Percentiles rank a stretch among this genome's conserved stretches.
Conservation (phyloP, 331 rosid species). For the Malus hybrid region DNA sequence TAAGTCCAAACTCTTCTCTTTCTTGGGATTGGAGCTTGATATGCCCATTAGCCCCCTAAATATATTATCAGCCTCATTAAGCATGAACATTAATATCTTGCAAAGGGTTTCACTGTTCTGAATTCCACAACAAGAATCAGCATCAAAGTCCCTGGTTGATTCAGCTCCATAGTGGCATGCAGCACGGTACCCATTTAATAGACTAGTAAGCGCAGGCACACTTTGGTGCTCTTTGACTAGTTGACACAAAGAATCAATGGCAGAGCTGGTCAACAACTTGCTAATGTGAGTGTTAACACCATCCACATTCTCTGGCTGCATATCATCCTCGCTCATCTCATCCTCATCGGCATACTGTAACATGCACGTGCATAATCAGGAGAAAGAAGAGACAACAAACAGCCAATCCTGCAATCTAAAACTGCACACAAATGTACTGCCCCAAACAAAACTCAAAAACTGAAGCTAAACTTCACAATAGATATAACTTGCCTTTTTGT, state of each 20-base stretch:
- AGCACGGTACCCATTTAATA: slow-evolving; percentile 67
- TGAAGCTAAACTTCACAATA: background rate
- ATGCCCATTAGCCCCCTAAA: slow-evolving; percentile 63
- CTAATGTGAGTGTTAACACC: slow-evolving; percentile 6
- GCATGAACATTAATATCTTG: slow-evolving; percentile 56
- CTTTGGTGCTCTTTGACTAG: slow-evolving; percentile 47
- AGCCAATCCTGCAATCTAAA: background rate
- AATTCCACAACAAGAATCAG: slow-evolving; percentile 30
- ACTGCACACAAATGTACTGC: background rate
- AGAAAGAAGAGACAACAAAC: background rate
- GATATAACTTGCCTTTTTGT: slow-evolving; percentile 57
- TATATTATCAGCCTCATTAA: slow-evolving; percentile 57
- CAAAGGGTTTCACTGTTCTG: slow-evolving; percentile 49
- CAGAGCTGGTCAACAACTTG: slow-evolving; percentile 42
- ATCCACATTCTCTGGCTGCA: slow-evolving; percentile 24
- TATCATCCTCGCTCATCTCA: slow-evolving; percentile 26
- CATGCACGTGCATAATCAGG: background rate
- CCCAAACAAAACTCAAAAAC: background rate
- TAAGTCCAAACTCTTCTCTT: slow-evolving; percentile 55
- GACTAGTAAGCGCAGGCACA: slow-evolving; percentile 56
- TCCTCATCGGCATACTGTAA: slow-evolving; percentile 62
- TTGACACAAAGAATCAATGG: slow-evolving; percentile 49
- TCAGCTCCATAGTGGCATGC: slow-evolving; percentile 63
- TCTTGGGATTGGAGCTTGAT: slow-evolving; percentile 40
- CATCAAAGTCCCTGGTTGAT: slow-evolving; percentile 21